Percentiles rank a stretch among this genome's conserved stretches.
Evolutionary conservation across 768 basidiomycete species (phyloP).

Genomic region (Clathrus columnatus): DNA sequence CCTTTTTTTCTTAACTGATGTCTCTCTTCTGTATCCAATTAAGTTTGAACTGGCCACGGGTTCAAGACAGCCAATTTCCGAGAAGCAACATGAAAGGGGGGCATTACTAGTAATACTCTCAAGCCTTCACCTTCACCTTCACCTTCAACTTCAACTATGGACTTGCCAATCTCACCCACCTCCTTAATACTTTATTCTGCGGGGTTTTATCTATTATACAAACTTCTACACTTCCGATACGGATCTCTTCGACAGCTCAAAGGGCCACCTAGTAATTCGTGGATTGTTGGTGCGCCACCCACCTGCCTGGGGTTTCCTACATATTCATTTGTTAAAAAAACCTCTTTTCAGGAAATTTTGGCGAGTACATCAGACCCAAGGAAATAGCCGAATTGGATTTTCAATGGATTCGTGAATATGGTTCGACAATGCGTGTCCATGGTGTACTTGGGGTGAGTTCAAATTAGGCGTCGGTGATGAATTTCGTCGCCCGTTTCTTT

Average conservation of each 20-base stretch:
- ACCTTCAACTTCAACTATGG: not conserved
- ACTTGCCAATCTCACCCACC: not conserved
- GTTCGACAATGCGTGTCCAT: slow-evolving; percentile 17
- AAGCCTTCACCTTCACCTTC: not conserved
- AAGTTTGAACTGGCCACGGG: no score
- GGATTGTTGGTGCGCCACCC: not conserved
- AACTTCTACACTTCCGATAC: not conserved
- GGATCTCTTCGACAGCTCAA: not conserved
- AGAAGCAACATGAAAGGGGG: not conserved
- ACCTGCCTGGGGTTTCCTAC: not conserved
- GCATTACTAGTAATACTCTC: not conserved
- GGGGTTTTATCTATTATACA: not conserved
- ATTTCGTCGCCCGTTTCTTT: not conserved
- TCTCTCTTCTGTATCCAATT: no score
- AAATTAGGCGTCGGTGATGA: no score
- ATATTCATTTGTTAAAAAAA: not conserved
- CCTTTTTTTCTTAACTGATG: not conserved
- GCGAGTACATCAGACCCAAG: not conserved
- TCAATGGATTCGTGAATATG: slow-evolving; percentile 24
- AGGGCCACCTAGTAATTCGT: not conserved
- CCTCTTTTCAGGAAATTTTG: not conserved
- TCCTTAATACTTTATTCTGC: not conserved
- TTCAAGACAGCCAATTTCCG: not conserved
- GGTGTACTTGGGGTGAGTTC: not conserved
- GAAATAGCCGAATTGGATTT: slow-evolving; percentile 21